Evolutionary conservation across 352 stramenopile genomes (phyloP).

Genomic region (Phytophthora sp.): DNA sequence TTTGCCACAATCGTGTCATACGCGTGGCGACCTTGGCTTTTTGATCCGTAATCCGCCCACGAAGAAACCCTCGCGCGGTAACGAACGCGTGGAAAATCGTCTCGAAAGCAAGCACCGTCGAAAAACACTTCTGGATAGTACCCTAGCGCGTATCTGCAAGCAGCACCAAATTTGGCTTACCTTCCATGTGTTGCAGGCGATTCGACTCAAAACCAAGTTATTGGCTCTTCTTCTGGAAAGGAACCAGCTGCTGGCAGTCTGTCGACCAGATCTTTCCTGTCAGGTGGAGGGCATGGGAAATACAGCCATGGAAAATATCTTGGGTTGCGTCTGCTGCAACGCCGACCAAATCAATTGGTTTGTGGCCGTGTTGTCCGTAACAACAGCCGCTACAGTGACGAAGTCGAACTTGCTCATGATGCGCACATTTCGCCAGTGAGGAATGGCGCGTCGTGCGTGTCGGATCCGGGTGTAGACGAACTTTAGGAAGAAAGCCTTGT

Average conservation of each 20-base stretch:
- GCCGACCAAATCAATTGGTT: no score
- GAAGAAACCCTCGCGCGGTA: not conserved
- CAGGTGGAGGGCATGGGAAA: not conserved
- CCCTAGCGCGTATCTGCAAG: slow-evolving; percentile 10
- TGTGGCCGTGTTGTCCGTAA: no score
- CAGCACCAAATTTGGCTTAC: not conserved
- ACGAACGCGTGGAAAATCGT: slow-evolving; percentile 9
- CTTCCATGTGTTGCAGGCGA: not conserved
- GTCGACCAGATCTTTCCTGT: not conserved
- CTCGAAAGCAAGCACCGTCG: not conserved
- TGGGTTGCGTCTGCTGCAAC: no score
- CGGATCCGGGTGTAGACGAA: no score
- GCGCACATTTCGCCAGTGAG: no score
- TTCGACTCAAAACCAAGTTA: slow-evolving; percentile 8
- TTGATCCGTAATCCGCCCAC: not conserved
- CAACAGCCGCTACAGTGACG: no score
- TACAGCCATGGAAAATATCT: not conserved
- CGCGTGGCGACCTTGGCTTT: slow-evolving; percentile 6
- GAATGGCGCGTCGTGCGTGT: no score
- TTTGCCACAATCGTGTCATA: not conserved
- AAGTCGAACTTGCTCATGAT: no score
- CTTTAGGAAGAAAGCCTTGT: no score
- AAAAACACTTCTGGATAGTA: slow-evolving; percentile 12
- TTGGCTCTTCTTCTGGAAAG: slow-evolving; percentile 12
- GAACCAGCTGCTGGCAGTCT: not conserved